Conservation (phyloP, 2,329 filamentous ascomycete genomes). For the Pseudonectria buxi region DNA sequence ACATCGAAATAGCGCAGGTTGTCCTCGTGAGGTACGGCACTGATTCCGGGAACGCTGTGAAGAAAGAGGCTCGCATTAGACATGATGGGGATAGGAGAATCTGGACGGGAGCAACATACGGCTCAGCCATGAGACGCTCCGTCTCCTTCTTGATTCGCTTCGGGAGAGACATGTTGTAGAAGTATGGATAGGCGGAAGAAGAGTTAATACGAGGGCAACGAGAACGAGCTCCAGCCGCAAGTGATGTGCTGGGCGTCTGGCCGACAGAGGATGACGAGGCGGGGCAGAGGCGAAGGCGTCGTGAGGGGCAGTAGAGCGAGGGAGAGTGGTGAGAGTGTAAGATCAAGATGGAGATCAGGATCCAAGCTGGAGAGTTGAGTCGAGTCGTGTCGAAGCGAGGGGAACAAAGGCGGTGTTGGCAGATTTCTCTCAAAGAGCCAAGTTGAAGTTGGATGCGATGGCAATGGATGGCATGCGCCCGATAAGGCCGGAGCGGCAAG, state of each 20-base stretch:
- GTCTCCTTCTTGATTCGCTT: slow-evolving; percentile 99
- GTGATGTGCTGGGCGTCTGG: neutral
- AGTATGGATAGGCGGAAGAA: neutral
- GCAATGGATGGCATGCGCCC: neutral
- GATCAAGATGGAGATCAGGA: neutral
- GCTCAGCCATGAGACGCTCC: slow-evolving; percentile 91
- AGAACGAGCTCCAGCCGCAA: neutral
- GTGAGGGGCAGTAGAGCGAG: neutral
- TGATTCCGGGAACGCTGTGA: slow-evolving; percentile 85
- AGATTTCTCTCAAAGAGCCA: too few species aligned
- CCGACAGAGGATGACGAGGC: slow-evolving; percentile 4
- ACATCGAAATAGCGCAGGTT: slow-evolving; percentile 98
- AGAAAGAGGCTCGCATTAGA: slow-evolving; percentile 13
- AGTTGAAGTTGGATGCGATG: too few species aligned
- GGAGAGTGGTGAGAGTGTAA: neutral
- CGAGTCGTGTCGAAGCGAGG: too few species aligned
- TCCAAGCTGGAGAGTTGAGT: slow-evolving; percentile 3
- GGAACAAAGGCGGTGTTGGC: too few species aligned
- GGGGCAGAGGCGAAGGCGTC: slow-evolving; percentile 8
- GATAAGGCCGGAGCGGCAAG: slow-evolving; percentile 15
- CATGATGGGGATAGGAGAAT: slow-evolving; percentile 7
- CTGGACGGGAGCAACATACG: slow-evolving; percentile 50
- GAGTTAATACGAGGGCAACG: neutral
- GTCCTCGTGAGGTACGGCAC: slow-evolving; percentile 90
- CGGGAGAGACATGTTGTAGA: slow-evolving; percentile 62